These are phyloP conservation scores for Sporothrix inflata DNA, from an alignment of 2,329 filamentous ascomycete genomes.

Conservation along the genomic window DNA sequence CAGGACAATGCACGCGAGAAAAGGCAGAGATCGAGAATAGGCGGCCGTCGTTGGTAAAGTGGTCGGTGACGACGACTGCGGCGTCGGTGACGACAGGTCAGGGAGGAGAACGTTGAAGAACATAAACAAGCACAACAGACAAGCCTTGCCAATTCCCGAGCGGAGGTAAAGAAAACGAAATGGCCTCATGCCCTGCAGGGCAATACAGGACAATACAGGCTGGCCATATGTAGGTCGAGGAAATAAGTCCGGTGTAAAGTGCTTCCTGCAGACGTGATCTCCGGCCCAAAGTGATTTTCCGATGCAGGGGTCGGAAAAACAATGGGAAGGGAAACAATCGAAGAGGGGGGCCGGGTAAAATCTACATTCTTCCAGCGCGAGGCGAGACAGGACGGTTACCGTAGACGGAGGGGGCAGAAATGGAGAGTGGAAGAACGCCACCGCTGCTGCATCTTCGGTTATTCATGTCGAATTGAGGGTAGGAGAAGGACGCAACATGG, in stretches of 20 bases:
- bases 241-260: slow-evolving; percentile 13
- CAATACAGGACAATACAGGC: no score
- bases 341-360: slow-evolving; percentile 10
- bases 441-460: neutral
- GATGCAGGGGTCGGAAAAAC: neutral
- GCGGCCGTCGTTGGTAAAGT: neutral
- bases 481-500: neutral
- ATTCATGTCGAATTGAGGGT: neutral
- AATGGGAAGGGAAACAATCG: neutral
- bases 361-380: neutral
- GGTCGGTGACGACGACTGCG: slow-evolving; percentile 2
- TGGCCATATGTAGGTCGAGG: neutral
- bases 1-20: neutral
- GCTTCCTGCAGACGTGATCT: neutral
- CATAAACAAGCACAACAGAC: no score
- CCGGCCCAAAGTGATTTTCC: neutral
- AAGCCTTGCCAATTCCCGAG: neutral
- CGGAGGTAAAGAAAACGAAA: neutral
- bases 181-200: neutral
- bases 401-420: neutral
- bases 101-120: neutral
- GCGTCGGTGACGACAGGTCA: neutral
- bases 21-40: neutral
- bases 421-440: neutral
- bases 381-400: neutral